A percentile compares a stretch with the other conserved stretches of the same genome.
Conservation (phyloP, 495 filamentous ascomycete species). For the Hypoxylon subgilvum region DNA sequence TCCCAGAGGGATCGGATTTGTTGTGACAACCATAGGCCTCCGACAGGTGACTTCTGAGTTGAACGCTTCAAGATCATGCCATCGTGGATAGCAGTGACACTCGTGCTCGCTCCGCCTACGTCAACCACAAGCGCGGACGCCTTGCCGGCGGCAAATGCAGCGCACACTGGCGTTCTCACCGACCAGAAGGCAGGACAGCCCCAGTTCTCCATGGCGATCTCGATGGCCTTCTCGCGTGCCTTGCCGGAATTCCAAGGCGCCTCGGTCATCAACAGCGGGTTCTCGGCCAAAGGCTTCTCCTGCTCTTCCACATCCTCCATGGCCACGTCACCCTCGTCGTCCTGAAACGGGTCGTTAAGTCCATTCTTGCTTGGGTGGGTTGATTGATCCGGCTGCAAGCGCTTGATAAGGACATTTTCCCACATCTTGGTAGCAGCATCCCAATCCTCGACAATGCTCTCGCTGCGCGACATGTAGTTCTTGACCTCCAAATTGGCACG, state of each 20-base stretch:
- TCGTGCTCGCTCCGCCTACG: slow-evolving; percentile 87
- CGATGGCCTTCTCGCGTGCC: slow-evolving; percentile 86
- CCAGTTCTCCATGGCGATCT: slow-evolving; percentile 95
- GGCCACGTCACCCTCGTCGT: slow-evolving; percentile 65
- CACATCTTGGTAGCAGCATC: slow-evolving; percentile 87
- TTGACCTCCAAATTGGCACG: slow-evolving; percentile 76
- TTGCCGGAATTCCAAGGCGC: slow-evolving; percentile 89
- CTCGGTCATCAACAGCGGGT: slow-evolving; percentile 92
- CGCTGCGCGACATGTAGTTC: slow-evolving; percentile 82
- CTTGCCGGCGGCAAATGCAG: slow-evolving; percentile 86
- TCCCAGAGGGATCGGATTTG: slow-evolving; percentile 84
- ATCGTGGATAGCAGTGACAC: slow-evolving; percentile 90
- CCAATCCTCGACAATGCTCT: slow-evolving; percentile 96
- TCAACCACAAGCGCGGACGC: slow-evolving; percentile 90
- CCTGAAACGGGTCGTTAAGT: slow-evolving; percentile 68
- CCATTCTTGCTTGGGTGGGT: slow-evolving; percentile 73
- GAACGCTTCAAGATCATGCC: slow-evolving; percentile 92
- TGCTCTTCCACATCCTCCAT: slow-evolving; percentile 66
- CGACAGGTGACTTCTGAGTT: slow-evolving; percentile 79
- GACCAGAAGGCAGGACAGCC: slow-evolving; percentile 92
- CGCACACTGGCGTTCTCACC: slow-evolving; percentile 62
- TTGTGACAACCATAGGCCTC: slow-evolving; percentile 84
- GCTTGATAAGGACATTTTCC: slow-evolving; percentile 75
- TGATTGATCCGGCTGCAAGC: slow-evolving; percentile 74
- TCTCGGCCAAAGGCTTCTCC: slow-evolving; percentile 84